Conservation (phyloP, 345 rosid genomes). For the Physaria fendleri region DNA sequence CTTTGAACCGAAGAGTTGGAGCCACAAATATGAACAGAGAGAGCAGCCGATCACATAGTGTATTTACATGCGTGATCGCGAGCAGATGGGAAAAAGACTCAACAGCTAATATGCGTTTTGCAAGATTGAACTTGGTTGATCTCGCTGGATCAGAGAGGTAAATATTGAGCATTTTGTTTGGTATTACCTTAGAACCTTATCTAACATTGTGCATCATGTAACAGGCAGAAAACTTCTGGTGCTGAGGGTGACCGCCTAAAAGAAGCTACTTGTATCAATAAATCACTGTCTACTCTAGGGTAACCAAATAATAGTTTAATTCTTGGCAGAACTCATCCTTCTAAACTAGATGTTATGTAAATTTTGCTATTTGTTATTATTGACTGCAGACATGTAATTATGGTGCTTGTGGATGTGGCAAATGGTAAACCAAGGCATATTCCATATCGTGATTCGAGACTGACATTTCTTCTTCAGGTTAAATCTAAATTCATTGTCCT, state of each 20-base stretch:
- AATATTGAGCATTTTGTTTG: constrained; percentile 2
- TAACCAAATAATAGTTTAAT: constrained; percentile 21
- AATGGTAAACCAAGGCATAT: constrained; percentile 76
- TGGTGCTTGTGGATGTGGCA: constrained; percentile 90
- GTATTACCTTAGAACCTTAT: constrained; percentile 2
- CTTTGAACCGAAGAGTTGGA: constrained; percentile 82
- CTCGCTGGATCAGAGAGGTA: constrained; percentile 97
- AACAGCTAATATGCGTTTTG: constrained; percentile 75
- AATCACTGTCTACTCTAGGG: constrained; percentile 95
- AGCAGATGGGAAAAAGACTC: constrained; percentile 96
- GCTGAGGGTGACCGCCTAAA: constrained; percentile 97
- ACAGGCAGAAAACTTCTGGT: constrained; percentile 94
- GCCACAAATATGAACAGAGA: constrained; percentile 97
- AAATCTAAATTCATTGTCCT: constrained; percentile 14
- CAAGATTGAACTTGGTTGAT: constrained; percentile 86
- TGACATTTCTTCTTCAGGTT: constrained; percentile 98
- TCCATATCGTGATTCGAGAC: constrained; percentile 93
- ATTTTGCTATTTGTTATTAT: not conserved
- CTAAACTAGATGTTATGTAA: not conserved
- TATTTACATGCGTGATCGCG: constrained; percentile 86
- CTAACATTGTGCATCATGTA: constrained; percentile 9
- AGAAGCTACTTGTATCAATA: constrained; percentile 96
- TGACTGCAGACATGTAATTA: constrained; percentile 83
- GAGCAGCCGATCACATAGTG: constrained; percentile 94
- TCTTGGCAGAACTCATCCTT: constrained; percentile 4